These are phyloP conservation scores for Coleophoma crateriformis DNA, from an alignment of 2,329 filamentous ascomycete genomes.

Conservation along the genomic window DNA sequence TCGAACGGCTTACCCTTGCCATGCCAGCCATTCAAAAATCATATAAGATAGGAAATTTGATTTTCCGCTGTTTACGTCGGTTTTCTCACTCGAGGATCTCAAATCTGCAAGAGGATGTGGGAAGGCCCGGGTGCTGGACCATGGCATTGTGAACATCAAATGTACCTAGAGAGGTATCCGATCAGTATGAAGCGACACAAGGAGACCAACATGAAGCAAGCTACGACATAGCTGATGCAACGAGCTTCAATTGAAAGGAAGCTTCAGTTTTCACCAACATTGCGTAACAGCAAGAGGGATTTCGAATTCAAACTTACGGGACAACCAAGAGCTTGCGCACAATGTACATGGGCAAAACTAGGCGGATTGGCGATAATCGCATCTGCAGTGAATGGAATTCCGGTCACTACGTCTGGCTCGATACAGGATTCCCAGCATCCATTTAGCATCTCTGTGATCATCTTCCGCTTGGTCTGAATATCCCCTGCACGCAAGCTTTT, in stretches of 20 bases:
- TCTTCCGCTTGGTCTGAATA: constrained; percentile 29
- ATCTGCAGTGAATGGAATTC: constrained; percentile 14
- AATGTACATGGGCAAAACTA: constrained; percentile 17
- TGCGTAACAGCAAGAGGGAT: too few species aligned
- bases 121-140: constrained; percentile 14
- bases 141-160: constrained; percentile 18
- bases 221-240: neutral
- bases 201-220: neutral
- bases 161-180: neutral
- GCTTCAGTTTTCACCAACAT: too few species aligned
- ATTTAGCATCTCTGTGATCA: constrained; percentile 31
- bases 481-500: constrained; percentile 31
- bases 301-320: neutral
- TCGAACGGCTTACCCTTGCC: constrained; percentile 35
- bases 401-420: constrained; percentile 18
- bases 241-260: too few species aligned
- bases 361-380: constrained; percentile 16
- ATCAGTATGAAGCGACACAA: neutral
- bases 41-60: constrained; percentile 39
- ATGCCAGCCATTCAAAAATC: constrained; percentile 42
- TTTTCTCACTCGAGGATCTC: constrained; percentile 20
- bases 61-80: constrained; percentile 22
- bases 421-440: constrained; percentile 32
- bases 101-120: constrained; percentile 40
- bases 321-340: constrained; percentile 4